Evolutionary conservation across 179 eudicot genomes (phyloP).

Genomic region (Spergularia azorica): DNA sequence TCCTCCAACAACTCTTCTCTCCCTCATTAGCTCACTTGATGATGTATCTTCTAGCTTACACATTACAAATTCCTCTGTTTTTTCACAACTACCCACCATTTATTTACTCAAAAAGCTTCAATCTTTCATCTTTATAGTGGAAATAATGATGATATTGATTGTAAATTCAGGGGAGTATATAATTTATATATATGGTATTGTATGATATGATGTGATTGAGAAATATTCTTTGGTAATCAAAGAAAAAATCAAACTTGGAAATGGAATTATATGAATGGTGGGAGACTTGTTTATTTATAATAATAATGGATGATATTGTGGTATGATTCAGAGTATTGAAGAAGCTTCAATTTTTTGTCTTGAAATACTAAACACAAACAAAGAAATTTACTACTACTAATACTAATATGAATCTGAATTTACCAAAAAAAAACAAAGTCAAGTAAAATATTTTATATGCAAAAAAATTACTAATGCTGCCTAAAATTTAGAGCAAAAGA

Average conservation of each 20-base stretch:
- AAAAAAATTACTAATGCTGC: slow-evolving; percentile 13
- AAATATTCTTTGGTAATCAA: no score
- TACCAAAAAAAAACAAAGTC: background rate
- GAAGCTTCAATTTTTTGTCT: background rate
- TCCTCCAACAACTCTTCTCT: slow-evolving; percentile 24
- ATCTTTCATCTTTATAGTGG: slow-evolving; percentile 4
- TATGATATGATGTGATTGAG: background rate
- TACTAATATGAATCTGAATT: background rate
- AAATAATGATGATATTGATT: no score
- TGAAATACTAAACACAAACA: background rate
- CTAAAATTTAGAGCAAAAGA: slow-evolving; percentile 20
- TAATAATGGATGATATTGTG: background rate
- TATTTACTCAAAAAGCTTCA: slow-evolving; percentile 17
- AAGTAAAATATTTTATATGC: no score
- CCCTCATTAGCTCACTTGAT: slow-evolving; percentile 24
- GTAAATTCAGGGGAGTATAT: no score
- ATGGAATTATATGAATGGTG: slow-evolving; percentile 8
- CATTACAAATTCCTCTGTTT: slow-evolving; percentile 26
- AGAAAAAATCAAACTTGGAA: slow-evolving; percentile 12
- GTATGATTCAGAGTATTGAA: slow-evolving; percentile 12
- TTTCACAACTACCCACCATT: slow-evolving; percentile 26
- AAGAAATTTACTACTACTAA: background rate
- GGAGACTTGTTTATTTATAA: no score
- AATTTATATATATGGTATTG: no score
- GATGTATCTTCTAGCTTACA: slow-evolving; percentile 33